Evolutionary conservation across 805 yeast genomes (phyloP).

Genomic region (Lipomyces yamadae): DNA sequence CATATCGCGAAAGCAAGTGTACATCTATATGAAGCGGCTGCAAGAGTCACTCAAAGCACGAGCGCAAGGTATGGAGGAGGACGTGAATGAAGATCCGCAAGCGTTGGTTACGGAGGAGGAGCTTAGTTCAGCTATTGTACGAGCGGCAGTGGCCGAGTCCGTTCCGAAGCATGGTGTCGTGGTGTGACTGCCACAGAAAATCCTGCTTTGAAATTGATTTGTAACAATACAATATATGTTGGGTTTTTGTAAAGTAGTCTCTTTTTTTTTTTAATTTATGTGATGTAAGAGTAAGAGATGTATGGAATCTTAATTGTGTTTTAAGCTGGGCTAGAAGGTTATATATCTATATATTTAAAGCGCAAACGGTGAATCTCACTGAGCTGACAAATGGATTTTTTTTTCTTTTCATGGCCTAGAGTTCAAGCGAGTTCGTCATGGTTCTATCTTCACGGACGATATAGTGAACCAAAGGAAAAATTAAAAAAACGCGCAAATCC

Average conservation of each 20-base stretch:
- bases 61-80: neutral
- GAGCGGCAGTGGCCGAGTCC: neutral
- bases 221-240: neutral
- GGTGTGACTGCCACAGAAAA: neutral
- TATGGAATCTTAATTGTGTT: neutral
- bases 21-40: slow-evolving; percentile 25
- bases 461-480: no score
- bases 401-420: neutral
- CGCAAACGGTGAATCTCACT: no score
- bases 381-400: neutral
- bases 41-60: slow-evolving; percentile 1
- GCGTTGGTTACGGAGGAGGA: neutral
- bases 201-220: neutral
- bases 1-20: slow-evolving; percentile 33
- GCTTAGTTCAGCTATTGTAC: neutral
- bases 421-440: neutral
- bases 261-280: no score
- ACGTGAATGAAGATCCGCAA: neutral
- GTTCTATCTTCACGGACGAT: neutral
- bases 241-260: neutral
- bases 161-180: neutral
- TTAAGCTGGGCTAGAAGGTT: neutral
- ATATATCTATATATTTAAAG: no score
- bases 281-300: no score
- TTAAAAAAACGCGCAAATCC: no score